These are phyloP conservation scores for Diplogelasinospora grovesii DNA, from an alignment of 495 filamentous ascomycete genomes.

Conservation along the genomic window DNA sequence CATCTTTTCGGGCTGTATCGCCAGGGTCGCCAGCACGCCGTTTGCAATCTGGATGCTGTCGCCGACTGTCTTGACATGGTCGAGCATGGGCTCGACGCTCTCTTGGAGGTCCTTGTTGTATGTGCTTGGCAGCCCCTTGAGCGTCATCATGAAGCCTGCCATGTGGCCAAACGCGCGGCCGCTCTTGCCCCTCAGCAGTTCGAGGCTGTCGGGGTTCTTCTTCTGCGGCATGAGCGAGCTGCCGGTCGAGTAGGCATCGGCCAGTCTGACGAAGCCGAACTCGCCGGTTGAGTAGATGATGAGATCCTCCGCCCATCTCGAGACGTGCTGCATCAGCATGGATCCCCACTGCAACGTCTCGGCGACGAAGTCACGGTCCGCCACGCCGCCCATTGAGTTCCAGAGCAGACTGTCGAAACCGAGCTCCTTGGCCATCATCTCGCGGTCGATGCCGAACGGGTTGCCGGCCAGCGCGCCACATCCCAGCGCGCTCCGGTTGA, in stretches of 20 bases:
- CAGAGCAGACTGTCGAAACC: constrained; percentile 75
- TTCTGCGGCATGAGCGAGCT: constrained; percentile 91
- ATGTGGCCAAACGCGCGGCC: constrained; percentile 83
- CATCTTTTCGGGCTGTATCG: constrained; percentile 69
- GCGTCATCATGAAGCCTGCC: constrained; percentile 78
- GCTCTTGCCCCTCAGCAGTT: constrained; percentile 81
- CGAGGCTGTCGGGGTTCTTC: constrained; percentile 70
- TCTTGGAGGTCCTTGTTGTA: constrained; percentile 98
- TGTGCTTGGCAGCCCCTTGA: constrained; percentile 82
- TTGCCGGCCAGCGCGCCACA: constrained; percentile 89
- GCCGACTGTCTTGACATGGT: constrained; percentile 77
- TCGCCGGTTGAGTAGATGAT: constrained; percentile 82
- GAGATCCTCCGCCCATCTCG: constrained; percentile 80
- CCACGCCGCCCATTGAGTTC: constrained; percentile 80
- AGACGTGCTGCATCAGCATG: constrained; percentile 80
- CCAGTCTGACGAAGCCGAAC: constrained; percentile 75
- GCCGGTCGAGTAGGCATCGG: constrained; percentile 82
- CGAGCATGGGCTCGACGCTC: constrained; percentile 78
- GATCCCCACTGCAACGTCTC: constrained; percentile 88
- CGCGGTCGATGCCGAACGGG: constrained; percentile 83
- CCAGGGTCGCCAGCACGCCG: constrained; percentile 70
- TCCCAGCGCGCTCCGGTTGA: constrained; percentile 76
- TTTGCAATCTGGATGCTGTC: constrained; percentile 85
- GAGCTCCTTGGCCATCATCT: constrained; percentile 79
- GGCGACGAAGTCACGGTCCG: constrained; percentile 82